A percentile compares a stretch with the other conserved stretches of the same genome.
Evolutionary conservation across 148 eudicot species (phyloP).

Genomic region (Pharnaceum exiguum): DNA sequence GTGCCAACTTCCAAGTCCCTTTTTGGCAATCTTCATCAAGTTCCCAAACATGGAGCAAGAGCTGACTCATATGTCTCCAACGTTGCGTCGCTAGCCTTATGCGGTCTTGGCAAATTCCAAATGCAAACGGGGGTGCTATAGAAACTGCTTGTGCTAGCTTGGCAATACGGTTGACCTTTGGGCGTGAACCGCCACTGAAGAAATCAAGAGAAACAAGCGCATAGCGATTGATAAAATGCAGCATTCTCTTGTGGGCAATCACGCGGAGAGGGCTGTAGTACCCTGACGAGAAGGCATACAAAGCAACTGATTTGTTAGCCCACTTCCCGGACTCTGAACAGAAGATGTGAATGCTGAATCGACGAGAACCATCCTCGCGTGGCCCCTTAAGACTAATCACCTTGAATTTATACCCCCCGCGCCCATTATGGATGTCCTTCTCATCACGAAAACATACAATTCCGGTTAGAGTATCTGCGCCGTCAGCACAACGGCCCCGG

Average conservation of each 20-base stretch:
- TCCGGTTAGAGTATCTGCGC: background rate
- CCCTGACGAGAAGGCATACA: conserved; percentile 2
- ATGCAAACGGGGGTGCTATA: no score
- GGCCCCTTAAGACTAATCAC: background rate
- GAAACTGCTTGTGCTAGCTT: no score
- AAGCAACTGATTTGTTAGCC: background rate
- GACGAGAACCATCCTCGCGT: background rate
- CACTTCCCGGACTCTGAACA: conserved; percentile 1
- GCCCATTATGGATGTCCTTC: background rate
- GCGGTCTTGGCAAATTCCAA: no score
- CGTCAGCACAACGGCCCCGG: no score
- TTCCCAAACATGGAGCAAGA: conserved; percentile 7
- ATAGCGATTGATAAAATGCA: no score
- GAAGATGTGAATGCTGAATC: background rate
- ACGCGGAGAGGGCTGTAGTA: no score
- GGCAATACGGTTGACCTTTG: no score
- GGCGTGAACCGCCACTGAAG: no score
- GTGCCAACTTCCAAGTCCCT: background rate
- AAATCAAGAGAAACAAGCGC: no score
- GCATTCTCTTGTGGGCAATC: no score
- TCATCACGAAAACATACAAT: background rate
- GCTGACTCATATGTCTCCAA: no score
- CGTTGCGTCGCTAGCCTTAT: background rate
- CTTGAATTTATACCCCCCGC: conserved; percentile 9
- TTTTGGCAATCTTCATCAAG: conserved; percentile 1